Percentiles rank a stretch among this genome's conserved stretches.
Conservation (phyloP, 768 basidiomycete genomes). For the Boletus rubroflammeus region DNA sequence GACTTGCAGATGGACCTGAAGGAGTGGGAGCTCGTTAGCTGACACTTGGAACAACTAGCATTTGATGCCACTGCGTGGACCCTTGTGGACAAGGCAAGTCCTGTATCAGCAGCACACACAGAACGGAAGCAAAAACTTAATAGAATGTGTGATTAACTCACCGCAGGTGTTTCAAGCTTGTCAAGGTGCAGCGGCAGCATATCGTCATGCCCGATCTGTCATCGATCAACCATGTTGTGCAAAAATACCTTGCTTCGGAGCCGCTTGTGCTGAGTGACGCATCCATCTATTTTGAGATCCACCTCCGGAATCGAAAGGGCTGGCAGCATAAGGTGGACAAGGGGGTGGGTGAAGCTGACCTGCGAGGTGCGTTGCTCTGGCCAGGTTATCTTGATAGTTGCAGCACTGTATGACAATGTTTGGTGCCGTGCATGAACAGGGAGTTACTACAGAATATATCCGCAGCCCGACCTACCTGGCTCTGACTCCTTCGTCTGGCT, state of each 20-base stretch:
- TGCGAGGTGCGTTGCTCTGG: background rate
- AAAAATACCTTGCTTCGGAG: background rate
- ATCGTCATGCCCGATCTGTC: constrained; percentile 4
- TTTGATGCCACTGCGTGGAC: constrained; percentile 14
- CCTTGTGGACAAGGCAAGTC: background rate
- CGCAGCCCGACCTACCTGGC: background rate
- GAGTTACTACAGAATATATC: background rate
- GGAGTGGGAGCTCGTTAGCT: background rate
- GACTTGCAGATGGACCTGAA: constrained; percentile 10
- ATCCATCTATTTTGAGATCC: background rate
- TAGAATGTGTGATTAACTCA: background rate
- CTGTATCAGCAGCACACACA: background rate
- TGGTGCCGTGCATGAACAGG: no score
- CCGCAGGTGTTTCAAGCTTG: constrained; percentile 31
- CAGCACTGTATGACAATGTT: no score
- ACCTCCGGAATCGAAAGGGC: background rate
- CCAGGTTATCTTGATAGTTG: no score
- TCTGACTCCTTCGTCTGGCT: background rate
- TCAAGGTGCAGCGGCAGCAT: constrained; percentile 24
- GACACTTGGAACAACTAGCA: constrained; percentile 11
- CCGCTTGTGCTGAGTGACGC: constrained; percentile 6
- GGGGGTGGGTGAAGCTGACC: background rate
- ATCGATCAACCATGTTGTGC: background rate
- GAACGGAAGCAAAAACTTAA: background rate
- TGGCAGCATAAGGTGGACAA: background rate